These are phyloP conservation scores for Colletotrichum lentis DNA, from an alignment of 2,329 filamentous ascomycete genomes.

Conservation along the genomic window DNA sequence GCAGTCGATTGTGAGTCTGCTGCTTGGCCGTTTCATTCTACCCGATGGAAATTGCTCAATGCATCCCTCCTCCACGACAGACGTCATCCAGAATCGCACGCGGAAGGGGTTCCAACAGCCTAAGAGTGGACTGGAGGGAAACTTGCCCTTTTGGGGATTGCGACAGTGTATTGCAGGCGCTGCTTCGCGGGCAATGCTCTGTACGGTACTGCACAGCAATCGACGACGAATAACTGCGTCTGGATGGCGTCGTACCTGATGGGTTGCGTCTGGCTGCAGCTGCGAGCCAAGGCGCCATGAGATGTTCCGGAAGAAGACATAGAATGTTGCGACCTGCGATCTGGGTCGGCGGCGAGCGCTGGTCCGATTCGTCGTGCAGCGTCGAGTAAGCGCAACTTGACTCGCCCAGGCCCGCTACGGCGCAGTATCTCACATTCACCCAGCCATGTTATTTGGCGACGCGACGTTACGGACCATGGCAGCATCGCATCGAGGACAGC, in stretches of 20 bases:
- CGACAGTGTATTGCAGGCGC: not conserved
- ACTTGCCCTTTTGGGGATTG: conserved; percentile 8
- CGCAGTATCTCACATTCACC: not conserved
- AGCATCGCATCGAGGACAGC: conserved; percentile 25
- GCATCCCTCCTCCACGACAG: conserved; percentile 32
- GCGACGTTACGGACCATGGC: conserved; percentile 25
- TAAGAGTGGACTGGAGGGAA: conserved; percentile 9
- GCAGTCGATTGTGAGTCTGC: conserved; percentile 31
- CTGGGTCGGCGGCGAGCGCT: conserved; percentile 16
- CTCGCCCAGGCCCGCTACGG: conserved; percentile 11
- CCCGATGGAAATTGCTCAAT: conserved; percentile 36
- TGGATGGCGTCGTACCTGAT: conserved; percentile 5
- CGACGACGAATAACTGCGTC: conserved; percentile 7
- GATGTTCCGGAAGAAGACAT: conserved; percentile 32
- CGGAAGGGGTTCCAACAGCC: conserved; percentile 5
- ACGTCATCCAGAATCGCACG: conserved; percentile 28
- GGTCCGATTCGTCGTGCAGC: conserved; percentile 2
- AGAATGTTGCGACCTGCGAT: conserved; percentile 9
- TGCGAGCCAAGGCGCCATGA: conserved; percentile 32
- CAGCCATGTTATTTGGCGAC: conserved; percentile 23
- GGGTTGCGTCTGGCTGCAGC: conserved; percentile 21
- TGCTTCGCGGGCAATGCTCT: not conserved
- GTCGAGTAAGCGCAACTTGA: not conserved
- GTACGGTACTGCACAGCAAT: conserved; percentile 4
- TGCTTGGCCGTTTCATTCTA: conserved; percentile 29